phyloP scores from a whole-genome alignment of 306 rosid genomes.

The Cucumis cinereus region DNA sequence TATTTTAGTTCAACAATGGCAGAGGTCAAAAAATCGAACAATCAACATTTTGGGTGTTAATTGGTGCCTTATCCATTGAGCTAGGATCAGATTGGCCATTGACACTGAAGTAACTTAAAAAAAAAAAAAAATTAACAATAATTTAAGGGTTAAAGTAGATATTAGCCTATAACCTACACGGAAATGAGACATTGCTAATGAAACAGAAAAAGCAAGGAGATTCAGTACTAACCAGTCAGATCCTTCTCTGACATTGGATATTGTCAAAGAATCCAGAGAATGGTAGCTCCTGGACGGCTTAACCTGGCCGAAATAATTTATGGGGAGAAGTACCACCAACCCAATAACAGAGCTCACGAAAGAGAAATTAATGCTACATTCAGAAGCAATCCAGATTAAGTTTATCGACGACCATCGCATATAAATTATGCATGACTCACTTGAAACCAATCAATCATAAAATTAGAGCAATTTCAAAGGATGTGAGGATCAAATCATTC shows the following conservation, averaged over 20 bases:
- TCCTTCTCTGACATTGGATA: conserved; percentile 61
- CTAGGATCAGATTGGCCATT: background rate
- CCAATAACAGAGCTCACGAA: conserved; percentile 62
- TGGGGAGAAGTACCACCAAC: conserved; percentile 50
- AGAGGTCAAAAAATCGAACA: too few relatives aligned
- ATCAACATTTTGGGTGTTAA: too few relatives aligned
- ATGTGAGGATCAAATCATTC: background rate
- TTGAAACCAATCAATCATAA: background rate
- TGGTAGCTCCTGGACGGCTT: conserved; percentile 14
- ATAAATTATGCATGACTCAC: background rate
- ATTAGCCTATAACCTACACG: background rate
- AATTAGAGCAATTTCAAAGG: background rate
- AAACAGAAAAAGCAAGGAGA: background rate
- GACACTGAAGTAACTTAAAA: background rate
- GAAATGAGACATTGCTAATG: background rate
- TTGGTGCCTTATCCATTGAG: too few relatives aligned
- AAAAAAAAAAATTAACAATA: background rate
- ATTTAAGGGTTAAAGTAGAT: background rate
- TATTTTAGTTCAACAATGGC: too few relatives aligned
- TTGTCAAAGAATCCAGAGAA: conserved; percentile 62
- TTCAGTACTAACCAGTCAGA: conserved; percentile 35
- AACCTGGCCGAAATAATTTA: conserved; percentile 39
- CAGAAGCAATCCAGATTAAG: conserved; percentile 1
- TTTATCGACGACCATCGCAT: background rate
- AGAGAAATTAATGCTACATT: conserved; percentile 61